Base-by-base conservation (phyloP, 2,329 filamentous ascomycete species). In the Aspergillus sojae region DNA sequence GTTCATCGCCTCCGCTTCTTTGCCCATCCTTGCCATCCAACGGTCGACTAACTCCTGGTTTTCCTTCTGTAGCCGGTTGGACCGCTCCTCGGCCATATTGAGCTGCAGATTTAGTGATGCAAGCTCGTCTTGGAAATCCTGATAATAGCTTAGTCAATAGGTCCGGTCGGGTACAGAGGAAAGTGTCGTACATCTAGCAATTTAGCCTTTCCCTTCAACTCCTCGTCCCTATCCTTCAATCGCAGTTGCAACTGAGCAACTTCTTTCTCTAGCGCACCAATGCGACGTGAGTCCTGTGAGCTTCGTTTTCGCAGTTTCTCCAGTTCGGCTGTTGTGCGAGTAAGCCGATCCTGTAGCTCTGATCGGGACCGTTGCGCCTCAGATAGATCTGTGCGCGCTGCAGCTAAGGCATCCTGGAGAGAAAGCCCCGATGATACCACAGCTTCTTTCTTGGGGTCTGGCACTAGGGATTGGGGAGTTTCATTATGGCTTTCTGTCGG, bases 71-170 rank as follows among this genome's bases (percentile, higher is more conserved):
- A 96, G 81, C 77, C 88, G 89, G 74, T 90, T 88, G 32, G 86
- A 84, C 73, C 88, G 88, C 75, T 94, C 87, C 76, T 96, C 93
- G 3, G 90, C 89, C 82, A 97, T 87, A 70, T 95, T 93, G 50
- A 97, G 84, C 78, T 98, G 91, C 68, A 98, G 83, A 69, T 94
- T 94, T 54, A 97, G 80, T 1, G 92, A 90, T 57, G 96, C 89
- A 78, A 97, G 89, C 78, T 99, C 95, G 78, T 97, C 94, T 80
- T 98, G 94, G 59, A 97, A 89, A 72, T 94, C 87, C 86, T 90
- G 71, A 52, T 62, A 41, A 54, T 26, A 26, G 56, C 11, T 23
- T n/a, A 61, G 32, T 67, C 30, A 69, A 64, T 19, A 28, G 23
- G 26, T 26, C 36, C 21, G 41, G 21, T 16, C 19, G n/a, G 34